Conservation (phyloP, 2,329 filamentous ascomycete genomes). For the Madurella mycetomatis region DNA sequence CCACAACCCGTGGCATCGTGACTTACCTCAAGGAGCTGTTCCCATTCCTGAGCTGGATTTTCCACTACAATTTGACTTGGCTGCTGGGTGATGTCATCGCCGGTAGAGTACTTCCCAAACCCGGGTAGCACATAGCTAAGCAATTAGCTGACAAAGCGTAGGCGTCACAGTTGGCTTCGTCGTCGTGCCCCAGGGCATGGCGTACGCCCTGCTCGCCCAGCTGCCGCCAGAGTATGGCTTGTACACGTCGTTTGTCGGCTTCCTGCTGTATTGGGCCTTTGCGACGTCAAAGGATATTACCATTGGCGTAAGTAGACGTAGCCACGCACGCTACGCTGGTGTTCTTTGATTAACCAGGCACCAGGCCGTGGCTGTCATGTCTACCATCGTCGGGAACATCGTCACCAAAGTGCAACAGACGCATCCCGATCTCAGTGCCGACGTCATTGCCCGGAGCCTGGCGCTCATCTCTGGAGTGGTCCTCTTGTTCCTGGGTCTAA, state of each 20-base stretch:
- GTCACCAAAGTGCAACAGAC: conserved; percentile 35
- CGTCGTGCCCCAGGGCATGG: conserved; percentile 60
- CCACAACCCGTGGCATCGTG: conserved; percentile 14
- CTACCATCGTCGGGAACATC: conserved; percentile 46
- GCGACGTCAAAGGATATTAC: conserved; percentile 83
- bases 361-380: conserved; percentile 52
- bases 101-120: conserved; percentile 41
- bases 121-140: background rate
- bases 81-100: conserved; percentile 68
- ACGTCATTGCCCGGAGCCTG: conserved; percentile 41
- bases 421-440: conserved; percentile 33
- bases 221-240: conserved; percentile 66
- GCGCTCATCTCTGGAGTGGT: conserved; percentile 43
- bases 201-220: conserved; percentile 68
- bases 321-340: too few relatives aligned
- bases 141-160: conserved; percentile 17
- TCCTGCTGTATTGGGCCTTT: conserved; percentile 77
- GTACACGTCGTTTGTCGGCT: conserved; percentile 79
- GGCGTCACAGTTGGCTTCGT: conserved; percentile 60
- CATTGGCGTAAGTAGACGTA: conserved; percentile 52
- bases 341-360: background rate
- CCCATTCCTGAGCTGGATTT: conserved; percentile 26
- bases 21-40: conserved; percentile 23
- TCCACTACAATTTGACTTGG: conserved; percentile 68
- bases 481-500: conserved; percentile 42